These are phyloP conservation scores for Myxozyma monticola DNA, from an alignment of 805 yeast genomes.

Conservation along the genomic window DNA sequence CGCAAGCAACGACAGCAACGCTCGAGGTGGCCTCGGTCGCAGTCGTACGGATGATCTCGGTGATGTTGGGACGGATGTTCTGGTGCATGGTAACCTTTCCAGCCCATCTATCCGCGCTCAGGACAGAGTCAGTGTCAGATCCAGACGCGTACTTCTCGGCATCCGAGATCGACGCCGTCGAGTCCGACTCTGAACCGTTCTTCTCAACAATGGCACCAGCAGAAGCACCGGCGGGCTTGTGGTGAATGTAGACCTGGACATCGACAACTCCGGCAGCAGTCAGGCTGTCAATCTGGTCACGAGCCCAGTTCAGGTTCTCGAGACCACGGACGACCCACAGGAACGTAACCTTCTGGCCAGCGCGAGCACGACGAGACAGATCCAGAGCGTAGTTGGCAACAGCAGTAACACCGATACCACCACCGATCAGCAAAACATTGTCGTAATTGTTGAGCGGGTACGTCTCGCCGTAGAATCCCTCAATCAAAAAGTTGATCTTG, in stretches of 20 bases:
- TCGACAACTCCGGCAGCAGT: constrained; percentile 4
- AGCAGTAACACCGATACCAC: constrained; percentile 46
- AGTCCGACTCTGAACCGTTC: no score
- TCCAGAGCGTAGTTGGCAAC: constrained; percentile 2
- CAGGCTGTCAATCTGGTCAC: constrained; percentile 14
- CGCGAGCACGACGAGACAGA: background rate
- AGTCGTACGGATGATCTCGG: constrained; percentile 1
- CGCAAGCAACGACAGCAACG: constrained; percentile 23
- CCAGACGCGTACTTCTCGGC: no score
- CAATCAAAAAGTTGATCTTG: constrained; percentile 41
- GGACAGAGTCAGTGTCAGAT: no score
- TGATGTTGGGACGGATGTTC: constrained; percentile 11
- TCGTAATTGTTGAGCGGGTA: constrained; percentile 50
- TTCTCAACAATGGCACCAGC: no score
- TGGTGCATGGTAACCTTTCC: background rate
- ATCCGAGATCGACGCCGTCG: no score
- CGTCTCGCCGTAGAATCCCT: constrained; percentile 61
- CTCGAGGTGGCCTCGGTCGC: constrained; percentile 11
- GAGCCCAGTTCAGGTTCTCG: constrained; percentile 6
- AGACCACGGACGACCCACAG: constrained; percentile 8
- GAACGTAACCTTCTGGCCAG: constrained; percentile 7
- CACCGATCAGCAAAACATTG: constrained; percentile 55
- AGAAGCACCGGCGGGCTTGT: no score
- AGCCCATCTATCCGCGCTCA: no score
- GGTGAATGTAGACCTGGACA: constrained; percentile 6